These are phyloP conservation scores for Stachybotrys echinatus DNA, from an alignment of 2,329 filamentous ascomycete genomes.

Conservation along the genomic window DNA sequence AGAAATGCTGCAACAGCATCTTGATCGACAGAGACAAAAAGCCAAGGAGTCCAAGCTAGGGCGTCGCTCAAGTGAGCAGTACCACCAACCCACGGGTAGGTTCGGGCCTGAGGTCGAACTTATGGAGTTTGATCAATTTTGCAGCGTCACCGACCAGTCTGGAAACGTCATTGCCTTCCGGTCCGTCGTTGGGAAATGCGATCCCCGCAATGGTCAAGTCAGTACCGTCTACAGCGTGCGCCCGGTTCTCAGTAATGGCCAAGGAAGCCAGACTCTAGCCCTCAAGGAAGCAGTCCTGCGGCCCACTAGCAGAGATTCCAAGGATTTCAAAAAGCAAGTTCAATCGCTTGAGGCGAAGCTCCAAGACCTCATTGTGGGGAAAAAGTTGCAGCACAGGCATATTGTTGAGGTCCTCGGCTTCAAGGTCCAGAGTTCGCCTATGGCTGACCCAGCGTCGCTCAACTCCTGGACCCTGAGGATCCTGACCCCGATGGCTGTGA, in stretches of 20 bases:
- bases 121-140: slow-evolving; percentile 63
- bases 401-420: slow-evolving; percentile 78
- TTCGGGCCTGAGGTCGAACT: slow-evolving; percentile 20
- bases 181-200: slow-evolving; percentile 63
- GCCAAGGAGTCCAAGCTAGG: slow-evolving; percentile 60
- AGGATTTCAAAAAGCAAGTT: slow-evolving; percentile 69
- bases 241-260: slow-evolving; percentile 53
- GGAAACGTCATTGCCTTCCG: slow-evolving; percentile 64
- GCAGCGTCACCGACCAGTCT: slow-evolving; percentile 56
- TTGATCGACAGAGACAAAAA: slow-evolving; percentile 61
- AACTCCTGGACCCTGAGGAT: slow-evolving; percentile 67
- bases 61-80: slow-evolving; percentile 38
- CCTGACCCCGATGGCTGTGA: slow-evolving; percentile 71
- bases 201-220: slow-evolving; percentile 59
- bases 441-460: slow-evolving; percentile 27
- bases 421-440: slow-evolving; percentile 59
- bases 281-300: slow-evolving; percentile 66
- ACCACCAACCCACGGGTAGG: slow-evolving; percentile 18
- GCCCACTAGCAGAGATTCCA: slow-evolving; percentile 50
- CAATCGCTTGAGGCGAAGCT: slow-evolving; percentile 72
- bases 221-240: slow-evolving; percentile 69
- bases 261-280: slow-evolving; percentile 58
- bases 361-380: slow-evolving; percentile 68
- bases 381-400: slow-evolving; percentile 69
- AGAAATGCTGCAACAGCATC: slow-evolving; percentile 67